Conservation (phyloP, 495 filamentous ascomycete genomes). For the Diplogelasinospora grovesii region DNA sequence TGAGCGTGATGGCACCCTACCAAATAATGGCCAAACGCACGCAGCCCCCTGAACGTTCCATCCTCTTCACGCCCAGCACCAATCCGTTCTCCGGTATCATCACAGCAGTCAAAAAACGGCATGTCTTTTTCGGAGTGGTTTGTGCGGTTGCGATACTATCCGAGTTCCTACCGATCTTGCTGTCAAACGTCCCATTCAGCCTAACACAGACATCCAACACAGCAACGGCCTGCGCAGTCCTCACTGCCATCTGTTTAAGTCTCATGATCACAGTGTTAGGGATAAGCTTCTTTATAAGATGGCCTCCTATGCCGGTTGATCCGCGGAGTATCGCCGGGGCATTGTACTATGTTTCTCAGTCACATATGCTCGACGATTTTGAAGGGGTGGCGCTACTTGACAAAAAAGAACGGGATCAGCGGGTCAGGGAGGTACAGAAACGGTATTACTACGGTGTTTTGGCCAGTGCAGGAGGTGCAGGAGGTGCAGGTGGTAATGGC, state of each 20-base stretch:
- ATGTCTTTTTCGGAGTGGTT: conserved; percentile 16
- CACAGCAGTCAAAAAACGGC: conserved; percentile 16
- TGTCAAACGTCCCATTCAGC: conserved; percentile 30
- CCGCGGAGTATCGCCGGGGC: conserved; percentile 25
- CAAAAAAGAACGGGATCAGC: conserved; percentile 9
- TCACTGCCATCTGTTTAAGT: conserved; percentile 15
- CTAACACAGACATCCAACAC: conserved; percentile 21
- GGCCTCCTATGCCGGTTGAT: conserved; percentile 31
- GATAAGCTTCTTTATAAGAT: conserved; percentile 21
- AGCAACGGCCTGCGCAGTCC: conserved; percentile 20
- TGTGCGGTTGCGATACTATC: conserved; percentile 22
- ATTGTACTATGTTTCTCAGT: conserved; percentile 28
- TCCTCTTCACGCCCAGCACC: conserved; percentile 21
- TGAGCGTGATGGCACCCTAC: conserved; percentile 25
- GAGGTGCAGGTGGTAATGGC: too few species aligned
- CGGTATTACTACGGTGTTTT: conserved; percentile 29
- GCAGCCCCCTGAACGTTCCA: conserved; percentile 15
- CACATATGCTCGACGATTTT: conserved; percentile 19
- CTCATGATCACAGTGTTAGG: conserved; percentile 19
- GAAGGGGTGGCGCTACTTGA: conserved; percentile 20
- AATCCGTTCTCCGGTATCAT: conserved; percentile 30
- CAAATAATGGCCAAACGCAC: conserved; percentile 18
- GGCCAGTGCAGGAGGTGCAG: too few species aligned
- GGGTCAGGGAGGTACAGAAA: conserved; percentile 14
- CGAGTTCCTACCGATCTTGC: conserved; percentile 26